phyloP scores from a whole-genome alignment of 2,329 filamentous ascomycete genomes.

The Ophiostoma australiae region DNA sequence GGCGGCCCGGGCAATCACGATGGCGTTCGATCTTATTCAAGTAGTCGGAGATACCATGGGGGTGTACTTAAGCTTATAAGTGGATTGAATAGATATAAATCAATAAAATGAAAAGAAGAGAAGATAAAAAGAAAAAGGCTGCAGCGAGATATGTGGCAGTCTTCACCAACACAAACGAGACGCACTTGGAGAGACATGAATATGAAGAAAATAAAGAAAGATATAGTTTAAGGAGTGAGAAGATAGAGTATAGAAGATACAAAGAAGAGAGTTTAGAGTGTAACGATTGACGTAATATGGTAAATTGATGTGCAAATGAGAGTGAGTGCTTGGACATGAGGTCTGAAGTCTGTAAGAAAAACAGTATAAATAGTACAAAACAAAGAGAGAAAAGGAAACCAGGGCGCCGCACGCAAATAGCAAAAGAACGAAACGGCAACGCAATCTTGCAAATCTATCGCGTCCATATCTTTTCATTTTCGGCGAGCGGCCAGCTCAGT shows the following conservation, averaged over 20 bases:
- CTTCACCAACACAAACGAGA: background rate
- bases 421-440: background rate
- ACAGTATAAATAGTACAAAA: too few relatives aligned
- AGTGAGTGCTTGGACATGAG: background rate
- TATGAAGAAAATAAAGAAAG: background rate
- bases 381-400: background rate
- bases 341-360: background rate
- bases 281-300: constrained; percentile 1
- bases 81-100: background rate
- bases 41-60: background rate
- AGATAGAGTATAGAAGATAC: background rate
- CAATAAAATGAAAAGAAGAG: background rate
- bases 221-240: background rate
- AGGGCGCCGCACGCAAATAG: background rate
- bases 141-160: background rate
- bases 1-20: too few relatives aligned
- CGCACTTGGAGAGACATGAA: background rate
- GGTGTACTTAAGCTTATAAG: background rate
- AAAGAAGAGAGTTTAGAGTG: background rate
- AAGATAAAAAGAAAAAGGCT: too few relatives aligned
- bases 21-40: too few relatives aligned
- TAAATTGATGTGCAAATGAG: constrained; percentile 6
- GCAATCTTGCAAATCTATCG: background rate
- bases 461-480: background rate
- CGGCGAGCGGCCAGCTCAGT: background rate